phyloP scores from a whole-genome alignment of 2,329 filamentous ascomycete species.

The Neopestalotiopsis sp. region DNA sequence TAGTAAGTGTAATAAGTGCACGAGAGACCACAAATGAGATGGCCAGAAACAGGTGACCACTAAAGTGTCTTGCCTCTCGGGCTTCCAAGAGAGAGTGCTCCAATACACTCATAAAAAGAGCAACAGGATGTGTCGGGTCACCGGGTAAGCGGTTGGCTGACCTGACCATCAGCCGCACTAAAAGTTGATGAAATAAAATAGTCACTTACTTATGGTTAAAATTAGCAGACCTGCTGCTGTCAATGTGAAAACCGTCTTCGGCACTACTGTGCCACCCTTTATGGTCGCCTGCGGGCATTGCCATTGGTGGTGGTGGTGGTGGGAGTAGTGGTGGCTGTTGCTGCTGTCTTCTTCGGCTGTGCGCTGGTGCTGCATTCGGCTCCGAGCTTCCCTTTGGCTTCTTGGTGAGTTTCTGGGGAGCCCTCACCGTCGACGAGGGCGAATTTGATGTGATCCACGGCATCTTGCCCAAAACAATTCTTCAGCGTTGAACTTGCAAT shows the following conservation, averaged over 20 bases:
- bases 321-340: too few relatives aligned
- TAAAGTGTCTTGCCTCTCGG: not conserved
- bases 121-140: not conserved
- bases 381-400: not conserved
- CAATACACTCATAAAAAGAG: not conserved
- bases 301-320: too few relatives aligned
- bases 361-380: not conserved
- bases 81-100: not conserved
- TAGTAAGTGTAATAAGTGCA: not conserved
- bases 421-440: not conserved
- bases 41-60: not conserved
- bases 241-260: not conserved
- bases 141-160: not conserved
- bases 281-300: not conserved
- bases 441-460: not conserved
- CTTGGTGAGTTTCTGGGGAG: not conserved
- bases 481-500: not conserved
- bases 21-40: not conserved
- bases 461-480: not conserved
- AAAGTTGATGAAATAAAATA: not conserved
- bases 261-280: not conserved
- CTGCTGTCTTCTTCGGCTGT: too few relatives aligned
- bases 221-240: constrained; percentile 2
- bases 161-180: not conserved
- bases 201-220: not conserved